Conservation (phyloP, 306 rosid genomes). For the Quercus agrifolia region DNA sequence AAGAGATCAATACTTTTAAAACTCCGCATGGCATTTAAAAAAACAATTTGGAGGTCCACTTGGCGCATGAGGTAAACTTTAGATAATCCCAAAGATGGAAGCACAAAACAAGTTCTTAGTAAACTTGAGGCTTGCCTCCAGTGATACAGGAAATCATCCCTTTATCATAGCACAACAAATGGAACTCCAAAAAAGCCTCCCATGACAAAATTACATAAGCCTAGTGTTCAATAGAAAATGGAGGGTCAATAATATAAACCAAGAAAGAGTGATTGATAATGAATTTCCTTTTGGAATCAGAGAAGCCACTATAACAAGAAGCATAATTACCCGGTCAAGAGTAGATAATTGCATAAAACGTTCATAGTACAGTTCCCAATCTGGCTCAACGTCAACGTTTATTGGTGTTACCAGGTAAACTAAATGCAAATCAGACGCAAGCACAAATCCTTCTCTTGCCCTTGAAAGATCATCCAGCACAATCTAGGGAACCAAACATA, state of each 20-base stretch:
- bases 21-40: neutral
- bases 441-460: conserved; percentile 98
- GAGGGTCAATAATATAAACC: neutral
- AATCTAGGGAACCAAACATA: conserved; percentile 46
- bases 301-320: neutral
- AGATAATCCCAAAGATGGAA: neutral
- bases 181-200: neutral
- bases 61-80: neutral
- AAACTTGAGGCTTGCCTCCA: neutral
- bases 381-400: conserved; percentile 89
- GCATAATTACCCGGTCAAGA: conserved; percentile 75
- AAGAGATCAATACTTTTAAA: neutral
- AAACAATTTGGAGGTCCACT: neutral
- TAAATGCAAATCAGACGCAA: conserved; percentile 94
- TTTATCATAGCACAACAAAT: neutral
- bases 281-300: neutral
- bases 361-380: conserved; percentile 91
- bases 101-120: neutral
- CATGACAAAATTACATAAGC: neutral
- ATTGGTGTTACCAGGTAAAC: conserved; percentile 91
- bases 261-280: neutral
- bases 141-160: neutral
- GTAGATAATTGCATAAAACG: conserved; percentile 69
- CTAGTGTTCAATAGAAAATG: neutral
- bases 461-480: conserved; percentile 95